Percentiles rank a stretch among this genome's conserved stretches.
phyloP scores from a whole-genome alignment of 306 rosid species.

The Senna siamea region DNA sequence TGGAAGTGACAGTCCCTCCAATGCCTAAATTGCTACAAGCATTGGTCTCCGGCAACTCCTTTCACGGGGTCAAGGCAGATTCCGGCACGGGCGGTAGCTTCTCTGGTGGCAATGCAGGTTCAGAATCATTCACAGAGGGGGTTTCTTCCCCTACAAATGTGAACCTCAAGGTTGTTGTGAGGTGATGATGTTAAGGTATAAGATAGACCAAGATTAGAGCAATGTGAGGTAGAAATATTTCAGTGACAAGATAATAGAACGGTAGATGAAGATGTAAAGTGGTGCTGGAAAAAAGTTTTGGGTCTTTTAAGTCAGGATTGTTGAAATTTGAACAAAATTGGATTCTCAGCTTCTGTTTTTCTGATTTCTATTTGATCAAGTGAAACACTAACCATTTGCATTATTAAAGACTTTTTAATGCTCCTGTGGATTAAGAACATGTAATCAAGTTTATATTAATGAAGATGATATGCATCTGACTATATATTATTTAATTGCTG shows the following conservation, averaged over 20 bases:
- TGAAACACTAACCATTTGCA: conserved; percentile 12
- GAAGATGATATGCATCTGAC: too few species aligned
- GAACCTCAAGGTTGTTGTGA: conserved; percentile 44
- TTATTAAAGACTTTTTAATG: neutral
- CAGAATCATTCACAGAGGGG: conserved; percentile 57
- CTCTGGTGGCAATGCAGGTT: conserved; percentile 53
- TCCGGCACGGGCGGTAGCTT: conserved; percentile 49
- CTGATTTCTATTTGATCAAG: conserved; percentile 2
- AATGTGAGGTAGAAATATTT: conserved; percentile 34
- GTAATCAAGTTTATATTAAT: neutral
- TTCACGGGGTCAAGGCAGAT: conserved; percentile 57
- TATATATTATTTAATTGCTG: too few species aligned
- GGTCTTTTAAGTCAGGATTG: conserved; percentile 22
- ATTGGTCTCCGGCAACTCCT: conserved; percentile 77
- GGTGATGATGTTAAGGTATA: conserved; percentile 36
- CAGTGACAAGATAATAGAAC: conserved; percentile 20
- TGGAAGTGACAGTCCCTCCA: conserved; percentile 67
- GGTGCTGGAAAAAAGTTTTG: conserved; percentile 31
- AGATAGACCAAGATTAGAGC: conserved; percentile 33
- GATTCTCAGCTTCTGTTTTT: conserved; percentile 31
- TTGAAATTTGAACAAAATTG: conserved; percentile 21
- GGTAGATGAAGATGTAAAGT: conserved; percentile 39
- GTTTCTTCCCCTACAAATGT: conserved; percentile 50
- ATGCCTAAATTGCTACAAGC: conserved; percentile 82
- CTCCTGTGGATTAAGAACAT: conserved; percentile 2